These are phyloP conservation scores for Eucalyptus urophylla DNA, from an alignment of 345 rosid genomes.

Conservation along the genomic window DNA sequence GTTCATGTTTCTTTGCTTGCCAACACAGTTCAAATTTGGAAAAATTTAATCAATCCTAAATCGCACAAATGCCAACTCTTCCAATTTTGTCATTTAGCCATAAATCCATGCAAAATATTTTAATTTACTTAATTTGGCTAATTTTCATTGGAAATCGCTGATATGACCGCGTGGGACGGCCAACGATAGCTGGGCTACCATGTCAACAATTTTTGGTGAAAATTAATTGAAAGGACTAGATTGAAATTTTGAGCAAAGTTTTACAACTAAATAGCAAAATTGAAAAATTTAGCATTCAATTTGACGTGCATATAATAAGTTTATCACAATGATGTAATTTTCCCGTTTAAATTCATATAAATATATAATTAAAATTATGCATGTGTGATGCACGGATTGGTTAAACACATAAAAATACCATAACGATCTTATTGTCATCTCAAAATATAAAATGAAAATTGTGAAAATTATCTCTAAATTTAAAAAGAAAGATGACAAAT, in stretches of 20 bases:
- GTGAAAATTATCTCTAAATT: neutral
- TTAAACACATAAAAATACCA: neutral
- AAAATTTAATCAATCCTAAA: neutral
- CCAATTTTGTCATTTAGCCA: neutral
- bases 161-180: fast-evolving
- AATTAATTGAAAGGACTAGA: neutral
- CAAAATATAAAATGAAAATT: neutral
- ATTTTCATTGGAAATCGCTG: fast-evolving
- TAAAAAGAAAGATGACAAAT: neutral
- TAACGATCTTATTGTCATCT: neutral
- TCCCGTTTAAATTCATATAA: neutral
- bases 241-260: neutral
- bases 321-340: neutral
- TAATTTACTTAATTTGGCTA: neutral
- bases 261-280: neutral
- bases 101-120: neutral
- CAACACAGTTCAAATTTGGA: neutral
- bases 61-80: neutral
- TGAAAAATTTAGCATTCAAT: neutral
- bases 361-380: neutral
- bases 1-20: neutral
- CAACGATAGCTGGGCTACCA: fast-evolving
- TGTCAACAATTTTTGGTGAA: neutral
- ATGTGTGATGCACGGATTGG: neutral
- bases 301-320: neutral